A percentile compares a stretch with the other conserved stretches of the same genome.
phyloP scores from a whole-genome alignment of 192 early-diverging fungal species.

The Coemansia sp. region DNA sequence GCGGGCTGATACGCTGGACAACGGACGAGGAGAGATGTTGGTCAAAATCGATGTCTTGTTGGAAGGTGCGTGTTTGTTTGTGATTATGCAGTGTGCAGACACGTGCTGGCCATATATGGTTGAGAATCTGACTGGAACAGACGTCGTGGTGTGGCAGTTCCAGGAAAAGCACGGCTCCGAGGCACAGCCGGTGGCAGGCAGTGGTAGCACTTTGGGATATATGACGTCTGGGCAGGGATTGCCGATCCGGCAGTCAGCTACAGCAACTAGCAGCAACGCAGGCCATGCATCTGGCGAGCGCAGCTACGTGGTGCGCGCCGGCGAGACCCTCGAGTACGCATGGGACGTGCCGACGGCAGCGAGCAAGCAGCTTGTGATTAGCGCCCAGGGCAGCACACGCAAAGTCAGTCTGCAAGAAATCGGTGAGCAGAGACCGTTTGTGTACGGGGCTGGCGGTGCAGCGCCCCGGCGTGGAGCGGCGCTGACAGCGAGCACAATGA shows the following conservation, averaged over 20 bases:
- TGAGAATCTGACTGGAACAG: constrained; percentile 51
- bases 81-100: constrained; percentile 72
- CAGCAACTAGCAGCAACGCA: not conserved
- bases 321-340: constrained; percentile 69
- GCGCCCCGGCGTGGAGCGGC: constrained; percentile 1
- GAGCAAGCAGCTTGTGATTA: constrained; percentile 72
- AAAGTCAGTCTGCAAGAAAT: constrained; percentile 86
- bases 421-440: constrained; percentile 80
- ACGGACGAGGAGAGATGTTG: constrained; percentile 40
- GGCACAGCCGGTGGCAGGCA: not conserved
- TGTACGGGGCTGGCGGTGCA: constrained; percentile 57
- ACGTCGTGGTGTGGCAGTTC: constrained; percentile 76
- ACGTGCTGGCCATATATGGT: constrained; percentile 85
- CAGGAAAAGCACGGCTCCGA: constrained; percentile 11
- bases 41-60: constrained; percentile 80
- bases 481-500: constrained; percentile 46
- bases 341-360: constrained; percentile 85
- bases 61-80: constrained; percentile 88
- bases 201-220: not conserved
- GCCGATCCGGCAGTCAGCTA: not conserved
- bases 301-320: constrained; percentile 25
- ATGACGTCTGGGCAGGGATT: not conserved
- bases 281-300: constrained; percentile 8
- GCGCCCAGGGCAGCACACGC: constrained; percentile 71
- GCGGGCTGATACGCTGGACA: constrained; percentile 41